A percentile compares a stretch with the other conserved stretches of the same genome.
These are phyloP conservation scores for Heterobasidion occidentale DNA, from an alignment of 1,284 basidiomycete species.

Conservation along the genomic window DNA sequence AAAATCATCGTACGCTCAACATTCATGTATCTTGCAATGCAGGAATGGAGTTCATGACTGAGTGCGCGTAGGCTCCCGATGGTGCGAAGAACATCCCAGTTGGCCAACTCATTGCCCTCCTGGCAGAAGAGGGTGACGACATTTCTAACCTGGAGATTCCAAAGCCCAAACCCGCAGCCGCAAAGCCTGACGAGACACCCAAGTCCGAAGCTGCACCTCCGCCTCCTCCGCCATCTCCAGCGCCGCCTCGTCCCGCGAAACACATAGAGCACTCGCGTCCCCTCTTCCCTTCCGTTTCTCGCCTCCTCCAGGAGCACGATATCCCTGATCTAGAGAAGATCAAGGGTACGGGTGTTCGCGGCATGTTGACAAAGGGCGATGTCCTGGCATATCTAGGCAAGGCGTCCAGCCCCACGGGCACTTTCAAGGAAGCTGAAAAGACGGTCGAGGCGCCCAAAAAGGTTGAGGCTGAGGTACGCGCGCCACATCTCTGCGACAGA, in stretches of 20 bases:
- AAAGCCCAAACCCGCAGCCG: slow-evolving; percentile 24
- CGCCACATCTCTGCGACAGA: neutral
- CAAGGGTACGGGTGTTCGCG: slow-evolving; percentile 75
- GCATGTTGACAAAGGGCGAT: slow-evolving; percentile 90
- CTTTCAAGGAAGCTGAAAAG: slow-evolving; percentile 41
- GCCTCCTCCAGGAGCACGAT: slow-evolving; percentile 55
- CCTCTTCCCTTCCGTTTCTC: slow-evolving; percentile 72
- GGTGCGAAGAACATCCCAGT: slow-evolving; percentile 85
- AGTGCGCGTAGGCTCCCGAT: slow-evolving; percentile 50
- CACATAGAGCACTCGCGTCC: slow-evolving; percentile 49
- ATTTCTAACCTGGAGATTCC: slow-evolving; percentile 79
- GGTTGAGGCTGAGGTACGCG: neutral
- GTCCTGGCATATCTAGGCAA: slow-evolving; percentile 76
- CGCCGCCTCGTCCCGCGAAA: slow-evolving; percentile 19
- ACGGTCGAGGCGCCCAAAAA: slow-evolving; percentile 11
- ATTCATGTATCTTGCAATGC: neutral
- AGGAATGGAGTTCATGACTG: neutral
- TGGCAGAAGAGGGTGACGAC: slow-evolving; percentile 97
- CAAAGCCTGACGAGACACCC: slow-evolving; percentile 17
- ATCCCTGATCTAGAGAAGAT: slow-evolving; percentile 51
- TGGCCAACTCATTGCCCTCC: slow-evolving; percentile 83
- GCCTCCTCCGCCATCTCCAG: slow-evolving; percentile 22
- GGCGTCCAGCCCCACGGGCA: slow-evolving; percentile 72
- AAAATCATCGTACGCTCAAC: slow-evolving; percentile 72
- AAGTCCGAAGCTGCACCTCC: slow-evolving; percentile 21